Evolutionary conservation across 495 filamentous ascomycete genomes (phyloP), one percentile per base, ranked within the genome.

Genomic region (Neurospora sp.): DNA sequence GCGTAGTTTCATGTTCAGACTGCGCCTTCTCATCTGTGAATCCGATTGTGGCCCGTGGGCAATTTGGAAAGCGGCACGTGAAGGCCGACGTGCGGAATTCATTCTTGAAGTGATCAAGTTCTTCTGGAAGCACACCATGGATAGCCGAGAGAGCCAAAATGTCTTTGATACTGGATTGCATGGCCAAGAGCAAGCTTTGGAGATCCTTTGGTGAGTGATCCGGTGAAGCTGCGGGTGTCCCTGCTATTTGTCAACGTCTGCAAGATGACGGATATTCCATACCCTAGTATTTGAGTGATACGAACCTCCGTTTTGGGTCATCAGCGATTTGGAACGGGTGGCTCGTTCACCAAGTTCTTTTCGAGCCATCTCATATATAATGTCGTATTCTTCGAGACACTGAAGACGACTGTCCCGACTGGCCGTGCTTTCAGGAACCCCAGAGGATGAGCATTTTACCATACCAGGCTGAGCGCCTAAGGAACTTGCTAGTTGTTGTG

Each of bases 71-170:
- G 38, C 79, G 77, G 31, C 79, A 81, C 14, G 76, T 76, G 20
- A 59, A 81, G 14, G 73, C 78, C 18, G 72, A 74, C 11, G 73
- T 73, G 3, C 75, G 41, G 39, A 79, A 78, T 0, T 79, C 20
- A 3, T 70, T 71, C 62, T 77, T 76, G 73, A 81, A 81, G 8
- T 70, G 54, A 3, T 77, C 79, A 0, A 81, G 72, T 18, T 79
- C 78, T 11, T 78, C 72, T 40, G 66, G 11, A 3, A 62, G 31
- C 0, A 80, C 69, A 0, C 77, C 78, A 2, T 72, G 46, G 44
- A 39, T 74, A 9, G 73, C 23, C 1, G 20, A 1, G 48, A 72
- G 73, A 12, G 72, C 3, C 20, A 23, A 12, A 9, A 38, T 18
- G 20, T 46, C 0, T 1, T 1, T 46, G 44, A 46, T 46, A 20